Base-by-base conservation (phyloP, 2,329 filamentous ascomycete genomes). In the Cercospora beticola region DNA sequence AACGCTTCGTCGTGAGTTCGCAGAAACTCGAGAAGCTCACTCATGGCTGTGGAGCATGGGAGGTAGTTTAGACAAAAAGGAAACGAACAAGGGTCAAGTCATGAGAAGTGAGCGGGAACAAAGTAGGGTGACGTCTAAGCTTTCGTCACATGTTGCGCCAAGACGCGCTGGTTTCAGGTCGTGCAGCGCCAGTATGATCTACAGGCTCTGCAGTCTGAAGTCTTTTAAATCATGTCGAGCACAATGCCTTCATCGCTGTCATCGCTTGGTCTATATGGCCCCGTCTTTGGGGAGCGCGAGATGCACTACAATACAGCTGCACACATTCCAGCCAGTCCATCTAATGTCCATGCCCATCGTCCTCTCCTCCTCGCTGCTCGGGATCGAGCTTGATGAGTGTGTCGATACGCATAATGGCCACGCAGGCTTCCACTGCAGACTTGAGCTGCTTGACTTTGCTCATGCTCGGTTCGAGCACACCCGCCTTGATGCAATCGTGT, bases 351-450 rank as follows among this genome's bases (percentile, higher is more conserved):
- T 81, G 81, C 60, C 79, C 78, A 73, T 76, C 93, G 77, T 95
- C 92, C 82, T 97, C 91, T 74, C 81, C 88, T 4, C 81, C 87
- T 77, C 87, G 86, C 84, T 90, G 87, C 85, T 97, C 93, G 18
- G 94, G 94, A 85, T 99, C 95, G 81, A 99, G 84, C 86, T 97
- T 97, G 83, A 99, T 98, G 82, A 99, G 86, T 73, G 95, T 98
- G 84, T 99, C 95, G 79, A 99, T 99, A 78, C 95, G 89, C 95
- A 99, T 98, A 80, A 99, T 98, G 78, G 93, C 92, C 82, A 99
- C 97, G 82, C 95, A 98, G 65, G 95, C 95, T 84, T 99, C 95
- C 61, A 99, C 95, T 30, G 95, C 95, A 82, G 92, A 96, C 90
- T 99, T 99, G 78, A 99, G 86, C 86, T 98, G 95, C 82, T 94